Conservation (phyloP, 345 rosid genomes). For the Heritiera littoralis region DNA sequence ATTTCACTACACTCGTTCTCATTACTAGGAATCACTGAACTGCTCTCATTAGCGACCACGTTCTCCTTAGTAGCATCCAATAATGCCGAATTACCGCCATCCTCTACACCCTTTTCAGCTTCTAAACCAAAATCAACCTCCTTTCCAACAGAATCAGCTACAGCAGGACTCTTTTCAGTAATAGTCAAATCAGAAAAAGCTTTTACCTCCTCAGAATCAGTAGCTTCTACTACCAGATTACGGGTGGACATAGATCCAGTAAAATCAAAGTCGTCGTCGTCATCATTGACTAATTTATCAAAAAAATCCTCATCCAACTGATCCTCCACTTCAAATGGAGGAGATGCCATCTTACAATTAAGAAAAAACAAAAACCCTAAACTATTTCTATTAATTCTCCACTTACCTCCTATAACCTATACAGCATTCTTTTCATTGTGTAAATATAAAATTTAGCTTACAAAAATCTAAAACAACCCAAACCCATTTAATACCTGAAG, state of each 20-base stretch:
- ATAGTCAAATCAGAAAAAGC: conserved; percentile 64
- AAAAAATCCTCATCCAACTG: conserved; percentile 98
- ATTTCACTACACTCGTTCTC: neutral
- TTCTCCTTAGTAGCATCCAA: conserved; percentile 20
- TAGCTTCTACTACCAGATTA: conserved; percentile 34
- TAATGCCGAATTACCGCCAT: conserved; percentile 25
- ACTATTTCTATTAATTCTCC: conserved; percentile 5
- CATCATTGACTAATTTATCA: conserved; percentile 86
- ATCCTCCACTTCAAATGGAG: conserved; percentile 86
- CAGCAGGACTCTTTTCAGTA: conserved; percentile 1
- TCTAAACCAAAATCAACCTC: conserved; percentile 32
- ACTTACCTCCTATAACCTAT: neutral
- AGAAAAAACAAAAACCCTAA: neutral
- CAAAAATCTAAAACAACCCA: conserved; percentile 21
- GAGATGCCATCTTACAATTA: conserved; percentile 62
- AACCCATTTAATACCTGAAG: conserved; percentile 20
- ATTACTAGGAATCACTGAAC: neutral
- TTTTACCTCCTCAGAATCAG: conserved; percentile 50
- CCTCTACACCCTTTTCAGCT: conserved; percentile 19
- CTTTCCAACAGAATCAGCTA: conserved; percentile 36
- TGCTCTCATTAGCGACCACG: conserved; percentile 19
- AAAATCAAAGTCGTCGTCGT: conserved; percentile 34
- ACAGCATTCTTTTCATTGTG: neutral
- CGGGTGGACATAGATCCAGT: conserved; percentile 28
- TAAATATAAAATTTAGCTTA: neutral